phyloP scores from a whole-genome alignment of 2,329 filamentous ascomycete species.

The Apiospora rasikravindrae region DNA sequence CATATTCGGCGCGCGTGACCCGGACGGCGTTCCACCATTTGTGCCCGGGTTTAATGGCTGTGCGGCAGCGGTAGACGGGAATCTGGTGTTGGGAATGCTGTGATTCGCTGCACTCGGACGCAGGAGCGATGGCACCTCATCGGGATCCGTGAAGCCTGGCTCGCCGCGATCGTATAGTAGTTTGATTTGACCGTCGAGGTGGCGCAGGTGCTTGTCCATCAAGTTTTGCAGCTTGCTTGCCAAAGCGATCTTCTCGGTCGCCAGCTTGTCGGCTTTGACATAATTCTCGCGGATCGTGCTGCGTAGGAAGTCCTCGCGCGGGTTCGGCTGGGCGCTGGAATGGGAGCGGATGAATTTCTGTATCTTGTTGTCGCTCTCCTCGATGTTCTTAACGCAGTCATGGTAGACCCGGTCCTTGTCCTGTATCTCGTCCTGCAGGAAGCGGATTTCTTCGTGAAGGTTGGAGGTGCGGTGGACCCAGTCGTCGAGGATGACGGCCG shows the following conservation, averaged over 20 bases:
- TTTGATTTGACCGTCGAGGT: constrained; percentile 68
- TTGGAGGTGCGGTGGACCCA: constrained; percentile 79
- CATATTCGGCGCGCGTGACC: constrained; percentile 48
- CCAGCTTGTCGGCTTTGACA: constrained; percentile 70
- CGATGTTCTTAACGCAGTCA: constrained; percentile 71
- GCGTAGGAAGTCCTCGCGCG: constrained; percentile 73
- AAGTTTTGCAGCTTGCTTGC: constrained; percentile 66
- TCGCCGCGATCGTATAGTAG: constrained; percentile 65
- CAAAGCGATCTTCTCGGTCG: constrained; percentile 76
- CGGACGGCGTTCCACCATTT: constrained; percentile 47
- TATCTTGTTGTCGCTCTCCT: constrained; percentile 74
- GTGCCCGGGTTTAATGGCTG: constrained; percentile 39
- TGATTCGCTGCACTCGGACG: constrained; percentile 62
- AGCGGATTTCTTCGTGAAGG: constrained; percentile 80
- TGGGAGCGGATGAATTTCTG: constrained; percentile 83
- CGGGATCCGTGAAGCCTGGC: constrained; percentile 65
- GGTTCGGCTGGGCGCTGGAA: constrained; percentile 74
- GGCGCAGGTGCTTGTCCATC: constrained; percentile 67
- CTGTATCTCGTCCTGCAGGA: constrained; percentile 82
- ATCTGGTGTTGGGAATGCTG: constrained; percentile 49
- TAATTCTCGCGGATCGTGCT: constrained; percentile 72
- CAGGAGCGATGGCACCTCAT: constrained; percentile 68
- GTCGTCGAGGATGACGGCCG: constrained; percentile 76
- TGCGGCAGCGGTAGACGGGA: constrained; percentile 36
- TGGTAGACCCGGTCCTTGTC: constrained; percentile 78